Conservation (phyloP, 2,329 filamentous ascomycete species). For the Penicillium capsulatum region DNA sequence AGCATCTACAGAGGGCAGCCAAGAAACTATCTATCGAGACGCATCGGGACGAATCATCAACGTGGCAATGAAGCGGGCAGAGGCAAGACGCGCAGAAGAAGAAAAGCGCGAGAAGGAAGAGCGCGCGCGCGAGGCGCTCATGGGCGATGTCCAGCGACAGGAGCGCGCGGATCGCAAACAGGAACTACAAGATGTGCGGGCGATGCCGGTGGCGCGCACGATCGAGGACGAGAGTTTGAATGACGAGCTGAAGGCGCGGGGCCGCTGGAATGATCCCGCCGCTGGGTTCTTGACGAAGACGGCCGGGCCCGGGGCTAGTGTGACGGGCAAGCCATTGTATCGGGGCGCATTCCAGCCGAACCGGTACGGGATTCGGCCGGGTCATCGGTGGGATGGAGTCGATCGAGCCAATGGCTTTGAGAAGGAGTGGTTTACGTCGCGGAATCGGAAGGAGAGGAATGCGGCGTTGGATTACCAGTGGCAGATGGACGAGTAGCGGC, state of each 20-base stretch:
- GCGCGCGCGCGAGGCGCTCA: conserved; percentile 64
- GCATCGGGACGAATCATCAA: conserved; percentile 93
- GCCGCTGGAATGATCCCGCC: conserved; percentile 93
- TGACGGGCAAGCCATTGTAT: conserved; percentile 64
- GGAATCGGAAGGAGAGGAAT: conserved; percentile 71
- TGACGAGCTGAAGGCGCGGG: conserved; percentile 67
- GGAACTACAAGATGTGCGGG: conserved; percentile 72
- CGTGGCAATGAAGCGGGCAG: conserved; percentile 81
- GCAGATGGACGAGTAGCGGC: conserved; percentile 75
- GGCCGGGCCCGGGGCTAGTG: conserved; percentile 42
- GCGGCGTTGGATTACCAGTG: conserved; percentile 83
- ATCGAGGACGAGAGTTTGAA: conserved; percentile 88
- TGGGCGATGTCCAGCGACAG: conserved; percentile 78
- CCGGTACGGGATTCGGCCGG: conserved; percentile 86
- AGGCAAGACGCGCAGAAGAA: conserved; percentile 74
- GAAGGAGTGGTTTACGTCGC: conserved; percentile 81
- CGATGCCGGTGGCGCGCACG: conserved; percentile 72
- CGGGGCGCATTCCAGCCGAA: conserved; percentile 79
- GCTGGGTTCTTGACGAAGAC: conserved; percentile 66
- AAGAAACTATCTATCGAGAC: conserved; percentile 92
- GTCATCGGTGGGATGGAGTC: conserved; percentile 94
- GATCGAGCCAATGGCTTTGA: conserved; percentile 93
- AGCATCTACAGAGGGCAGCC: conserved; percentile 39
- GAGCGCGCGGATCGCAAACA: conserved; percentile 62
- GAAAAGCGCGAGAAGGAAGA: conserved; percentile 62